These are phyloP conservation scores for Penicillium sp. DNA, from an alignment of 2,329 filamentous ascomycete species.

Conservation along the genomic window DNA sequence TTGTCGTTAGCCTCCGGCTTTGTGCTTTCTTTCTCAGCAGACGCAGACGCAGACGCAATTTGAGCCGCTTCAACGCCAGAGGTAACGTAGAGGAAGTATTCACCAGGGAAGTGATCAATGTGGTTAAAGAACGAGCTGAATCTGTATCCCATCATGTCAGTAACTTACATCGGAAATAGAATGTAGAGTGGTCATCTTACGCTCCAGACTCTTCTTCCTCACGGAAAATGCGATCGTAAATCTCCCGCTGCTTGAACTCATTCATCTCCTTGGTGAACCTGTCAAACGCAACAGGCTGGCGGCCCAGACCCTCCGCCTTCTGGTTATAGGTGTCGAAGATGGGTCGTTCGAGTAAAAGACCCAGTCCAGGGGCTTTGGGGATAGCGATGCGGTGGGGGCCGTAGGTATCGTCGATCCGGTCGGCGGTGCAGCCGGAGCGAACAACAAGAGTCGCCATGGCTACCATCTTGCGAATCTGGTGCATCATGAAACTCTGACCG, in stretches of 20 bases:
- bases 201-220: slow-evolving; percentile 83
- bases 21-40: slow-evolving; percentile 3
- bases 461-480: slow-evolving; percentile 99
- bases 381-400: slow-evolving; percentile 70
- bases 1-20: slow-evolving; percentile 7
- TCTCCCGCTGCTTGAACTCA: slow-evolving; percentile 85
- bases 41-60: slow-evolving; percentile 20
- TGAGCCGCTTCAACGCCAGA: slow-evolving; percentile 60
- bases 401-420: slow-evolving; percentile 70
- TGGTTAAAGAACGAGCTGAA: slow-evolving; percentile 76
- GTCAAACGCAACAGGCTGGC: slow-evolving; percentile 69
- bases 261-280: slow-evolving; percentile 73
- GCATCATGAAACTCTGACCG: slow-evolving; percentile 99
- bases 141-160: slow-evolving; percentile 37
- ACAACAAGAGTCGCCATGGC: slow-evolving; percentile 82
- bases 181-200: slow-evolving; percentile 51
- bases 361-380: slow-evolving; percentile 86
- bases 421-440: slow-evolving; percentile 70
- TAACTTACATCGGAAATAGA: not conserved
- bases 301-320: slow-evolving; percentile 59
- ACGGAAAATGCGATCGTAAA: slow-evolving; percentile 85
- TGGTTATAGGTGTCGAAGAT: slow-evolving; percentile 88
- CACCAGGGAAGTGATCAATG: slow-evolving; percentile 66
- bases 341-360: slow-evolving; percentile 80
- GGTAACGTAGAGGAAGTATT: slow-evolving; percentile 70